Base-by-base conservation (phyloP, 805 yeast species). In the Kodamaea neixiangensis region DNA sequence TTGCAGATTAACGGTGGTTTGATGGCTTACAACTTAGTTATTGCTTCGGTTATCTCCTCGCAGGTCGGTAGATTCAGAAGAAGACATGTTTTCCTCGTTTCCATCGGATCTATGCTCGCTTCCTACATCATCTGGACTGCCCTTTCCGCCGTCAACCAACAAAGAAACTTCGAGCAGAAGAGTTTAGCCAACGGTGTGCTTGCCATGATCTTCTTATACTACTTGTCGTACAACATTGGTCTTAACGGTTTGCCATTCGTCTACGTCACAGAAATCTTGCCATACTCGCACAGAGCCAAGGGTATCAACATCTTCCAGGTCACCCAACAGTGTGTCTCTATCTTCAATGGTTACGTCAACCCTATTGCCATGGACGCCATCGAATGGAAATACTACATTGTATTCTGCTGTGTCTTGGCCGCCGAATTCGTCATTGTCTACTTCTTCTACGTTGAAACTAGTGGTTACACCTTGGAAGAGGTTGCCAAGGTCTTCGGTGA, bases 1-100 rank as follows among this genome's bases (percentile, higher is more conserved):
- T 71, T 80, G 49, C 61, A 75, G 46, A 73, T 80, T 60, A 80
- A 81, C 60, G 83, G 80, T 50, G 75, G 77, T 52, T 71, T 79
- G 54, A 75, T 72, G 74, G 64, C 76, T 51, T 79, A 70, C 63
- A 78, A 78, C 67, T 72, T 73, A 56, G 68, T 64, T 18, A 54
- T 66, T 47, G 59, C 72, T 7, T 42, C 52, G 38, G 45, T 50
- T 9, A 58, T 60, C 50, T 64, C 69, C 7, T 47, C 57, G 6
- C 47, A 57, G n/a, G 55, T 57, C 31, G 47, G 50, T 21, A 25
- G 49, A 18, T 58, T 72, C 50, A 71, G 60, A 41, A 68, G 80
- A 61, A 67, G 79, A 60, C 54, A 65, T 0, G 50, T 67, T 49
- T 71, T 74, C 55, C 49, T 76, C 46, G 44, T 62, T 11, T 72